Base-by-base conservation (phyloP, 176 grass and related monocot species). In the Carex cristatella region DNA sequence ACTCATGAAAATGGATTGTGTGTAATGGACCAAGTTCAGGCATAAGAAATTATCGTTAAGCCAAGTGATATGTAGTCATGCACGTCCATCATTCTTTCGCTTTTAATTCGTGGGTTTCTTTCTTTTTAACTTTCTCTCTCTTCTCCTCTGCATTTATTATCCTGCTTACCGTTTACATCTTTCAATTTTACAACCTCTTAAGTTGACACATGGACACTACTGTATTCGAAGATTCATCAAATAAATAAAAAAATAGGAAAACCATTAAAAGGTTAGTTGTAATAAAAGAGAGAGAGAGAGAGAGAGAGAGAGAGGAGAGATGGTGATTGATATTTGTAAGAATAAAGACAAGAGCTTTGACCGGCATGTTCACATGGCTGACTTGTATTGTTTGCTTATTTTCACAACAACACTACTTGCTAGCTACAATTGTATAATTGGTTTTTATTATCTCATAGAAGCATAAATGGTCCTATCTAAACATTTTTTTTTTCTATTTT, bases 71-170 rank as follows among this genome's bases (percentile, higher is more conserved):
- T 19, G 37, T 72, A 44, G 18, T 72, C 38, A 40, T 48, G 40
- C 38, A 40, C 27, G 40, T 72, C 69, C 8, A 23, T 40, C 40
- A 72, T 71, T 23, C 38, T 3, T 72, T 44, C 10, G 38, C 38
- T 48, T 72, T 72, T 72, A 72, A 72, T 72, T 72, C 38, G 69
- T 48, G 69, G 69, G 69, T 44, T 72, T 72, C 38, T 44, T 72
- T 72, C 38, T 44, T 72, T 72, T 72, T 44, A 71, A 71, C 15
- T 71, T 18, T 44, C 69, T 72, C 40, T 49, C 40, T 72, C 69
- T 72, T 72, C 69, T 72, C 37, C 40, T 2, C 7, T 69, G 33
- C 67, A 72, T 72, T 71, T 48, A 72, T 72, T 48, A 48, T 44
- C 38, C 23, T 72, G 69, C 27, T 48, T 38, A 65, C 63, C 33